These are phyloP conservation scores for Phytophthora macrochlamydospora DNA, from an alignment of 352 stramenopile species.

Conservation along the genomic window DNA sequence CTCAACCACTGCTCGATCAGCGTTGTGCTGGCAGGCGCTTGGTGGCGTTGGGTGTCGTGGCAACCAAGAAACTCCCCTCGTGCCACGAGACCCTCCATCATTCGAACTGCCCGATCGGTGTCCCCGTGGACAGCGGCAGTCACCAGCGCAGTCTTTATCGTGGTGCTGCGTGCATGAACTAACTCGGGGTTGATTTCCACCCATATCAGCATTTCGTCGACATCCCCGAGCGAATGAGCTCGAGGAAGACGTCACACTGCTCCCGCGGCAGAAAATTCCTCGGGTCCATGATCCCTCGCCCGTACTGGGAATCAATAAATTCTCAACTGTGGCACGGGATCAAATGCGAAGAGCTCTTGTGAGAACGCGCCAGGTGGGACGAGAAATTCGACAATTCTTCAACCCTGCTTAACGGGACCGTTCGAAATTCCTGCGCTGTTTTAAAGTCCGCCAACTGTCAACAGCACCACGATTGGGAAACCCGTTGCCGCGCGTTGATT, in stretches of 20 bases:
- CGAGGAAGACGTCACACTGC: slow-evolving; percentile 1
- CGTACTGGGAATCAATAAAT: not conserved
- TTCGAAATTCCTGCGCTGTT: no score
- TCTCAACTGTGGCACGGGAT: not conserved
- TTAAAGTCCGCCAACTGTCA: no score
- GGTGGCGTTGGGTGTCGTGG: slow-evolving; percentile 1
- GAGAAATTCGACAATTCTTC: no score
- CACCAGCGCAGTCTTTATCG: slow-evolving; percentile 19
- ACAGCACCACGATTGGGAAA: no score
- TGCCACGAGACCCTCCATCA: slow-evolving; percentile 14
- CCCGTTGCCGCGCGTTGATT: no score
- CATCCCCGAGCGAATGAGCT: not conserved
- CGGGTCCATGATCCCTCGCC: not conserved
- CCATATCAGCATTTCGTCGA: slow-evolving; percentile 1
- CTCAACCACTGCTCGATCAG: slow-evolving; percentile 6
- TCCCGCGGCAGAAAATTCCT: not conserved
- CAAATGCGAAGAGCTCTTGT: not conserved
- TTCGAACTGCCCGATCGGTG: not conserved
- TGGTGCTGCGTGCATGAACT: slow-evolving; percentile 11
- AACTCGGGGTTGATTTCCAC: slow-evolving; percentile 6
- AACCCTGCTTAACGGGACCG: no score
- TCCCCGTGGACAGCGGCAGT: slow-evolving; percentile 10
- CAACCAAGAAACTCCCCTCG: slow-evolving; percentile 8
- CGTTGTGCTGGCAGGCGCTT: slow-evolving; percentile 12
- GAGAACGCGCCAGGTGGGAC: no score